Base-by-base conservation (phyloP, 139 green algal genomes). In the Trebouxia sp. region DNA sequence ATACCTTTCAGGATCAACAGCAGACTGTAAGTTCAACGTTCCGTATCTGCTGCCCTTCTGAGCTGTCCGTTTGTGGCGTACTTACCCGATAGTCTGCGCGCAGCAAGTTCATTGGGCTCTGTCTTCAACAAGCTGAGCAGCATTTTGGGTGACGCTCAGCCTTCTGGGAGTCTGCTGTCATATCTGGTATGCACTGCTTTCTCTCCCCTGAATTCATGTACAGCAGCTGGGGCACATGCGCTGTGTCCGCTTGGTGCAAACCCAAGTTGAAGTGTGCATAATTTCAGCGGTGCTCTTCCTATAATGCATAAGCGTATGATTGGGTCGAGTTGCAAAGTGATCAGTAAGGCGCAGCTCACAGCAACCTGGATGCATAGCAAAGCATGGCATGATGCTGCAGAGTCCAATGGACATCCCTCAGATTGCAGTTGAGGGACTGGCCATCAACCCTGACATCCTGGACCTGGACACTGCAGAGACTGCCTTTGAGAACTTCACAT, bases 401-500 rank as follows among this genome's bases (percentile, higher is more conserved):
- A 77, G 69, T 22, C 41, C 42, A 6, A 51, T 77, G 69, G 39
- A n/a, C 20, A 77, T 80, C 28, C 75, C 75, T 43, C 43, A 66
- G 50, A 80, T 80, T 43, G 28, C 37, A 9, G 26, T 80, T 17
- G 48, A 37, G 14, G 75, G 75, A 5, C 35, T 65, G 35, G 8
- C 30, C 47, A 62, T 80, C n/a, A 80, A 80, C 30, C 75, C 75
- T 35, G 75, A 56, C 48, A 80, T 43, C 6, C 12, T 80, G 43
- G 75, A 80, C 47, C 12, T 80, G 15, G 24, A 65, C 75, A 80
- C 43, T 14, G 47, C 53, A 32, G 45, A 80, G 38, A n/a, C 51
- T 35, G 47, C 53, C 30, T 56, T 67, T 43, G 45, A 80, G 4
- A 42, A 80, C 30, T 41, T 66, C 45, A 45, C 37, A 6, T 80